Evolutionary conservation across 768 basidiomycete genomes (phyloP), one percentile per base, ranked within the genome.

Genomic region (Lactarius vividus): DNA sequence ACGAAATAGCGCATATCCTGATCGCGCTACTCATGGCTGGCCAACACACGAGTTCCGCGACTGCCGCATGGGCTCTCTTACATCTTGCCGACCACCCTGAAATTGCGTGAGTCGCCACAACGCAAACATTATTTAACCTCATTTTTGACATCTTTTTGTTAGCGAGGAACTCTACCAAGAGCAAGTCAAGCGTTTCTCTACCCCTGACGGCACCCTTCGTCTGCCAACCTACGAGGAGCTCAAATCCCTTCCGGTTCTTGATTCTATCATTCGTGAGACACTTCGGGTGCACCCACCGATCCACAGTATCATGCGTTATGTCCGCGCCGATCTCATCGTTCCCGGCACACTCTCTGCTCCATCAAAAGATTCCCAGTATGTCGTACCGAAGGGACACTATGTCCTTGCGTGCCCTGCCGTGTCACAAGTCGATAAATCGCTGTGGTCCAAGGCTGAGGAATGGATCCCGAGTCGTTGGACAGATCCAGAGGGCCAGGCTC

Each of bases 21-120:
- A 99, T 98, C 73, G 97, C 97, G 18, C 85, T 99, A 55, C 87
- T 99, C 69, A 98, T 99, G 97, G 97, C 97, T 53, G 97, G 97
- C 44, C 97, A 99, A 79, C 97, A 99, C 78, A 99, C 97, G 0
- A 93, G 91, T 71, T 97, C 97, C 16, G 89, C 97, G 2, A 89
- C 93, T 26, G 88, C 88, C 37, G 89, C 94, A 11, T 99, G 97
- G 97, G 75, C 88, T 18, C 81, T 98, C 44, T 84, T 98, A 52
- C 94, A 97, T 73, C 75, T 98, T 35, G 96, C 95, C 33, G 79
- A 85, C 69, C 84, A 88, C 56, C 84, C 83, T 1, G 86, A 91
- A 29, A 72, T 96, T 67, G 86, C 85, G 92, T 95, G 74, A 72
- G 89, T 84, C 13, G 8, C 26, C 3, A 44, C 55, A 9, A 23